Evolutionary conservation across 345 rosid species (phyloP), one percentile per base, ranked within the genome.

Genomic region (Draba incana): DNA sequence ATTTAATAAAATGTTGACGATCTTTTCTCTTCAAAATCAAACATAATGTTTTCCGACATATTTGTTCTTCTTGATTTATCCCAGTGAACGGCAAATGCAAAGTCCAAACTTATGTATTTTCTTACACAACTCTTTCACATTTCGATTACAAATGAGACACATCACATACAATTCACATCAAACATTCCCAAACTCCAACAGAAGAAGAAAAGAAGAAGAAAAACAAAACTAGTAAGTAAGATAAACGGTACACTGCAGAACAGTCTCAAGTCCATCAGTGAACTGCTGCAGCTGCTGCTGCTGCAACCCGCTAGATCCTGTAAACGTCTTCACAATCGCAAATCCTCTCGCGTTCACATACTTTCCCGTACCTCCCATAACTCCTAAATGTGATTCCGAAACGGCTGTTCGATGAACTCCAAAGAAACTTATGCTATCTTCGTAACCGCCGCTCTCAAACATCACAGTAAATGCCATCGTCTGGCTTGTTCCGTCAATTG

Each of bases 361-460:
- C 70, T 84, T 88, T 10, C 98, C 96, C 0, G 96, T 92, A 10
- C 97, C 98, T 38, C 94, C 98, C 97, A 87, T 90, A 57, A 93
- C 69, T 2, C 92, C 85, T 46, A 90, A 69, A 75, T 87, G 96
- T 2, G 97, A 90, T 68, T 90, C 97, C 0, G 97, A 86, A 25
- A 70, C 87, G 2, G 83, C 91, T 1, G 86, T 87, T 57, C 81
- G 71, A 16, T 83, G 90, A 57, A 90, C 89, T 28, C 97, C 98
- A 4, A 87, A 90, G 72, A 93, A 80, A 81, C 90, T 85, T 68
- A 93, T 79, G 51, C 89, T 88, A 61, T 93, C 87, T 1, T 55
- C 85, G 31, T 86, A 90, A 13, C 90, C 90, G 1, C 97, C 91
- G 0, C 70, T 64, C 70, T 76, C 77, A 42, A 92, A 90, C 98